Percentiles rank a stretch among this genome's conserved stretches.
Conservation (phyloP, 768 basidiomycete species). For the Cystobasidium onofrii region DNA sequence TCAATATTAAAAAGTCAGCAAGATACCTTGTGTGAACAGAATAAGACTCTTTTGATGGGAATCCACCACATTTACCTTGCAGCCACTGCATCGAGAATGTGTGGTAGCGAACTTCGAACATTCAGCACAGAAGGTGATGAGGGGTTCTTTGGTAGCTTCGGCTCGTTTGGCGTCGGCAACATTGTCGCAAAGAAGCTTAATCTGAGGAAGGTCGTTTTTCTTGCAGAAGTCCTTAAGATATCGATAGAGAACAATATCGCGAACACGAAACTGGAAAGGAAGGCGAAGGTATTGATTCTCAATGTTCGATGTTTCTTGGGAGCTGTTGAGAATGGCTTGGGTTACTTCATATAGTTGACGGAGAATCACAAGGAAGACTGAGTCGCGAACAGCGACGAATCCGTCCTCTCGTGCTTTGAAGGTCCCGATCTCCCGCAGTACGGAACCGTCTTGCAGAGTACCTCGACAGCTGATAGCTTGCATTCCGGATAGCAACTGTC, state of each 20-base stretch:
- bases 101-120: neutral
- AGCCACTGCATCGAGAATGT: neutral
- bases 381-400: no score
- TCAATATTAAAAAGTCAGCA: neutral
- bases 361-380: no score
- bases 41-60: neutral
- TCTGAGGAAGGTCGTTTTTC: neutral
- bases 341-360: no score
- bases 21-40: neutral
- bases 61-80: neutral
- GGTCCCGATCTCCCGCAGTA: no score
- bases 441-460: no score
- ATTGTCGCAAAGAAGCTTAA: neutral
- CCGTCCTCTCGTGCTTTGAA: no score
- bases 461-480: no score
- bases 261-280: neutral
- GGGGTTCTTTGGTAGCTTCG: neutral
- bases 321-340: no score
- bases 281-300: neutral
- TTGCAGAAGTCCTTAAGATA: neutral
- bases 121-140: neutral
- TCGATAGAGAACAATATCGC: neutral
- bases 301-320: neutral
- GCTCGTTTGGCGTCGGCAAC: neutral
- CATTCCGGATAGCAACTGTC: no score